A percentile compares a stretch with the other conserved stretches of the same genome.
These are phyloP conservation scores for Arthrobotrys iridis DNA, from an alignment of 2,329 filamentous ascomycete species.

Conservation along the genomic window DNA sequence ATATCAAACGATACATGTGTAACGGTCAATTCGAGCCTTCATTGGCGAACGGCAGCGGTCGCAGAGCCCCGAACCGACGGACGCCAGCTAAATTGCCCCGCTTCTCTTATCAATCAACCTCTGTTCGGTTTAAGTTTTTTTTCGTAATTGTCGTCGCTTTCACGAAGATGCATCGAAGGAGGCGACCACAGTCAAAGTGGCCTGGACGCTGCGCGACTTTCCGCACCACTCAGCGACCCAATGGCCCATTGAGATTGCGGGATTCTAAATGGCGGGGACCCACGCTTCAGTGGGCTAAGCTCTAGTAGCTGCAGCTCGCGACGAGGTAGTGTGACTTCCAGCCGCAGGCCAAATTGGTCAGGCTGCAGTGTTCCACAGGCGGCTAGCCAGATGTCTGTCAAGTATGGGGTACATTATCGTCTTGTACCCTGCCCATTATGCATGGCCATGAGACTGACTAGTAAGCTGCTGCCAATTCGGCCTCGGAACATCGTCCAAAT, in stretches of 20 bases:
- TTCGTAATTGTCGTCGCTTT: conserved; percentile 9
- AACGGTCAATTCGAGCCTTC: conserved; percentile 17
- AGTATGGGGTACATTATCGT: conserved; percentile 30
- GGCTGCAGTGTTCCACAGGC: conserved; percentile 44
- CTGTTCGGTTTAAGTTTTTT: conserved; percentile 14
- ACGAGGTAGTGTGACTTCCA: conserved; percentile 51
- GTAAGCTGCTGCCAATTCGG: conserved; percentile 16
- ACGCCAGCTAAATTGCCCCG: conserved; percentile 24
- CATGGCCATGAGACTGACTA: conserved; percentile 1
- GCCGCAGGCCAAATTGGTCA: conserved; percentile 33
- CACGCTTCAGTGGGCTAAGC: conserved; percentile 17
- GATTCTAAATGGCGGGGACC: conserved; percentile 26
- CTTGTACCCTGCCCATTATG: conserved; percentile 22
- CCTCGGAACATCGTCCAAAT: conserved; percentile 25
- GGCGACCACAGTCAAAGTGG: conserved; percentile 12
- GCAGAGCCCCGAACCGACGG: conserved; percentile 36
- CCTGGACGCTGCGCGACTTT: conserved; percentile 44
- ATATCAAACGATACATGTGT: conserved; percentile 40
- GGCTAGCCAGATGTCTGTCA: conserved; percentile 16
- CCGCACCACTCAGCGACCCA: conserved; percentile 7
- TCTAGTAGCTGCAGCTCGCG: conserved; percentile 11
- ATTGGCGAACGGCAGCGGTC: conserved; percentile 32
- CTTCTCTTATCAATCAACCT: conserved; percentile 29
- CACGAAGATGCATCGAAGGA: conserved; percentile 19
- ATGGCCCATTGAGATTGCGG: conserved; percentile 10